These are phyloP conservation scores for Talaromyces sp. DNA, from an alignment of 2,329 filamentous ascomycete genomes.

Conservation along the genomic window DNA sequence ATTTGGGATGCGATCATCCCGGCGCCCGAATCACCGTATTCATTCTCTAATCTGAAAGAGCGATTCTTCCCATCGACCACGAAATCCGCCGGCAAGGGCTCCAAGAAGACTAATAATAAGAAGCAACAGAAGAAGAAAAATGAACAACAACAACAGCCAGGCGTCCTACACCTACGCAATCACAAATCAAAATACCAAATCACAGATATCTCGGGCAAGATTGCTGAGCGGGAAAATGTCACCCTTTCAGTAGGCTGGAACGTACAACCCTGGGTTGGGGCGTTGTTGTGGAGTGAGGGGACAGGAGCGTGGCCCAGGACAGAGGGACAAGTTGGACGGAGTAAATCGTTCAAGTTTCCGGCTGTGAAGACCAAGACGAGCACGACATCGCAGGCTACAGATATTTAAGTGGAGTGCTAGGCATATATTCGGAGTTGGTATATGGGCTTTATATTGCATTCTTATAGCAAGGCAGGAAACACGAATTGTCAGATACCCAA, in stretches of 20 bases:
- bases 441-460: not conserved
- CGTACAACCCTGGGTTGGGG: slow-evolving; percentile 93
- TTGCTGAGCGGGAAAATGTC: slow-evolving; percentile 69
- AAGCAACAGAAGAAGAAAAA: slow-evolving; percentile 15
- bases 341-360: slow-evolving; percentile 52
- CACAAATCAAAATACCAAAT: slow-evolving; percentile 96
- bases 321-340: slow-evolving; percentile 47
- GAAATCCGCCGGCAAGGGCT: not conserved
- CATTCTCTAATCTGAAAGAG: slow-evolving; percentile 34
- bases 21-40: slow-evolving; percentile 46
- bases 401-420: not conserved
- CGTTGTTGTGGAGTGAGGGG: slow-evolving; percentile 71
- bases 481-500: not conserved
- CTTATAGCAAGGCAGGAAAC: not conserved
- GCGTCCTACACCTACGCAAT: slow-evolving; percentile 70
- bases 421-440: not conserved
- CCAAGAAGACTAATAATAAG: slow-evolving; percentile 6
- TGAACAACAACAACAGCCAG: slow-evolving; percentile 38
- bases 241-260: slow-evolving; percentile 85
- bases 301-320: slow-evolving; percentile 48
- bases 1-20: slow-evolving; percentile 97
- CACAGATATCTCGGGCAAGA: slow-evolving; percentile 75
- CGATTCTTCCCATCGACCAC: slow-evolving; percentile 27
- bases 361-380: slow-evolving; percentile 27
- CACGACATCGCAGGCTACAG: not conserved